Base-by-base conservation (phyloP, 257 asterid species). In the Solanum appendiculatum region DNA sequence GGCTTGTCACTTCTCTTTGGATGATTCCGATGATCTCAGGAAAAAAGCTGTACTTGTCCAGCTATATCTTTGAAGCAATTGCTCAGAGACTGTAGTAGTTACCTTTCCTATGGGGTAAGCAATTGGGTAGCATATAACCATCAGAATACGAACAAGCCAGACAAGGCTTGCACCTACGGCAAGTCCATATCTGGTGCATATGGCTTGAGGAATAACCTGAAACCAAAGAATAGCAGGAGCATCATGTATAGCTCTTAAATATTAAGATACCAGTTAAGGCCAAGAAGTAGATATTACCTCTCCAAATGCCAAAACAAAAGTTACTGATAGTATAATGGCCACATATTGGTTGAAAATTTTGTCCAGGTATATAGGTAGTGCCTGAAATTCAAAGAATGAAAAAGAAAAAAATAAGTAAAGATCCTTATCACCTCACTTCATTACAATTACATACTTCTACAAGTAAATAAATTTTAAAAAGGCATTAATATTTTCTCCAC, bases 121-220 rank as follows among this genome's bases (percentile, higher is more conserved):
- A 87, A 97, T 90, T 27, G 99, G 98, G 88, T 95, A 96, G 93
- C 94, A 93, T 86, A 95, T 23, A 44, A 96, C 77, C 99, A 97
- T 94, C 89, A 97, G 90, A 87, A 96, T n/a, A 18, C 95, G 97
- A 82, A 97, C 99, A 68, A 96, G 98, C 98, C 99, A 97, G 83
- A 96, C 92, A 58, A 97, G 89, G 89, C 95, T 94, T 48, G 99
- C 98, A 82, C 99, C 99, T 31, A 97, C 98, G 29, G 98, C 96
- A 90, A 97, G 99, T 90, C 99, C 99, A 78, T 97, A 97, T 91
- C 99, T 91, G 29, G 99, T 94, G 91, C 99, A 97, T 90, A 96
- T 94, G 40, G 99, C 99, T 96, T 97, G 99, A 88, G 99, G 99
- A 88, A 97, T 96, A 87, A 97, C 99, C 99, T 96, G 92, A 74